Evolutionary conservation across 2,329 filamentous ascomycete species (phyloP), one percentile per base, ranked within the genome.

Genomic region (Hymenoscyphus fraxineus): DNA sequence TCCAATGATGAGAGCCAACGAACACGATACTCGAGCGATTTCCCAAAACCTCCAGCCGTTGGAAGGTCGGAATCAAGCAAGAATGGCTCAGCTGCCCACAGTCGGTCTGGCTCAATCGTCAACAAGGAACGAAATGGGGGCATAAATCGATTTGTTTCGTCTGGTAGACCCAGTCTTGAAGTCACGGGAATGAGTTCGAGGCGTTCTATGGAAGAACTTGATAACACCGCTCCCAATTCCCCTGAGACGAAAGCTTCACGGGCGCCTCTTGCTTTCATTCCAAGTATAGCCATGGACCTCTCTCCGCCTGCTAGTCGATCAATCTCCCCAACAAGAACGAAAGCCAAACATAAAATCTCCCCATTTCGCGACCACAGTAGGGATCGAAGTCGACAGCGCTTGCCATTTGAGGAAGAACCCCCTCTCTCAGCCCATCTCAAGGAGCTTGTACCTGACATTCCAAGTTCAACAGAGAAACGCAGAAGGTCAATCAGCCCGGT

Each of bases 281-380:
- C 86, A 3, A 82, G 82, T 13, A 84, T 88, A 65, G 83, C 83
- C 27, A 81, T 85, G 68, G 87, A 90, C 64, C 74, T 89, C 9
- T 90, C 89, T 3, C 84, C 87, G 1, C 79, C 82, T 3, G 80
- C 80, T 7, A 92, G 88, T 71, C 83, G 89, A 31, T 81, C 84
- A 1, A 79, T 80, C 2, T 92, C 90, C 6, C 89, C 89, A 38
- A 78, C 80, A 0, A 83, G 87, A 60, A 89, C 85, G 39, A 76
- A 71, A 19, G 74, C 80, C 39, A 76, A 76, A 13, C 76, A 71
- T 72, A 79, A 73, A 74, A 77, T 73, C 71, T 76, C 58, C 67
- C 76, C 70, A 39, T 72, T 73, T 16, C 74, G 76, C 27, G 72
- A 76, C 15, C 68, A 69, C 56, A 70, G 57, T 81, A 4, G 83